These are phyloP conservation scores for Pleodorina starrii DNA, from an alignment of 139 green algal species.

Conservation along the genomic window DNA sequence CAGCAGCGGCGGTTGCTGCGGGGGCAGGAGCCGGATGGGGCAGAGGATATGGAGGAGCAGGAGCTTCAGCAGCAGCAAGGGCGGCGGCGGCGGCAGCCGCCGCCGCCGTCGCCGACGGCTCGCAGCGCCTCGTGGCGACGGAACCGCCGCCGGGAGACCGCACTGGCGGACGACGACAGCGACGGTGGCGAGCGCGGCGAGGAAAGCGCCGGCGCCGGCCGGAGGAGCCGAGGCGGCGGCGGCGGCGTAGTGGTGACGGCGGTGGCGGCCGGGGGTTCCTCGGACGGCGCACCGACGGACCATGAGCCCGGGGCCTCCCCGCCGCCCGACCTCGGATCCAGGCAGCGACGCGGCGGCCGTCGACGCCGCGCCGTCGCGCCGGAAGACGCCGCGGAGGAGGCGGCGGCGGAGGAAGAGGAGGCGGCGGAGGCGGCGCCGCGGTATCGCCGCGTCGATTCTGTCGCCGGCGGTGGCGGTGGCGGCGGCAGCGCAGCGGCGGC, in stretches of 20 bases:
- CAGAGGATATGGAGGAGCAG: not conserved
- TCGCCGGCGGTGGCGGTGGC: not conserved
- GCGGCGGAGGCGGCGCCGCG: not conserved
- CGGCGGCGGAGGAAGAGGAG: not conserved
- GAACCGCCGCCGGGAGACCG: not conserved
- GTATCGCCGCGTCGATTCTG: not conserved
- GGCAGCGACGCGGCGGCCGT: not conserved
- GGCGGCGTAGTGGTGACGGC: not conserved
- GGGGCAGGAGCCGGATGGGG: not conserved
- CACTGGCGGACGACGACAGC: not conserved
- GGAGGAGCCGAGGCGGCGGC: not conserved
- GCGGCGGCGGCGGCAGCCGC: not conserved
- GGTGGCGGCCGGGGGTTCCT: not conserved
- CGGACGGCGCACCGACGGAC: not conserved
- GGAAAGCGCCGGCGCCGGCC: not conserved
- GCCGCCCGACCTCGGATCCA: not conserved
- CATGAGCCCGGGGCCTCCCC: not conserved
- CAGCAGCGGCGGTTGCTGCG: not conserved
- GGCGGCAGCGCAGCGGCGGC: no score
- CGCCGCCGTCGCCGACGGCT: no score
- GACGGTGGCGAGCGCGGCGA: not conserved
- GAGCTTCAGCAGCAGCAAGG: not conserved
- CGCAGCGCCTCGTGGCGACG: not conserved
- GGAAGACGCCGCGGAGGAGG: not conserved
- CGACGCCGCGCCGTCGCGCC: not conserved